Percentiles rank a stretch among this genome's conserved stretches.
Evolutionary conservation across 139 green algal species (phyloP).

Genomic region (Chlamydomonas eustigma): DNA sequence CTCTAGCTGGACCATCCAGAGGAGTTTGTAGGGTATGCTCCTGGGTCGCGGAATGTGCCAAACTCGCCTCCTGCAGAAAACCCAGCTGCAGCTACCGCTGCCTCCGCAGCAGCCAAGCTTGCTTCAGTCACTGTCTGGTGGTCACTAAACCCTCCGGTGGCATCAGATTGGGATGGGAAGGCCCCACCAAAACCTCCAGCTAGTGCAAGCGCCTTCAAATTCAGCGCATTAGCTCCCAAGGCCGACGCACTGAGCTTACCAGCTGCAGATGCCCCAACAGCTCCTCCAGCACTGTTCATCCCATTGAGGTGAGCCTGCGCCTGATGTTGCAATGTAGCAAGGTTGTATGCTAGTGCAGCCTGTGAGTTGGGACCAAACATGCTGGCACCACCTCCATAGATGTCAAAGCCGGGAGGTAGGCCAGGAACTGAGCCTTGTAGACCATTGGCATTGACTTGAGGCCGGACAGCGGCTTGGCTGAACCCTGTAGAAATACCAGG

Average conservation of each 20-base stretch:
- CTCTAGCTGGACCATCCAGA: background rate
- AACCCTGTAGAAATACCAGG: background rate
- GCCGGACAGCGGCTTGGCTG: background rate
- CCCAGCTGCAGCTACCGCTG: background rate
- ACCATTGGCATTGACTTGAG: background rate
- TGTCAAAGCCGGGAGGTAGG: background rate
- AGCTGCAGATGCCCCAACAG: background rate
- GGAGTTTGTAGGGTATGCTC: background rate
- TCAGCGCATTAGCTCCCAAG: constrained; percentile 20
- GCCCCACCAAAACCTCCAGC: constrained; percentile 9
- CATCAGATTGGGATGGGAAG: background rate
- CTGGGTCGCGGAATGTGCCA: background rate
- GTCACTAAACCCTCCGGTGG: background rate
- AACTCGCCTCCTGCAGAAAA: background rate
- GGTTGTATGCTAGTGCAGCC: constrained; percentile 23
- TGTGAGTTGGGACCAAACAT: constrained; percentile 15
- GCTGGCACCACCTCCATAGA: background rate
- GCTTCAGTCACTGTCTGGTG: background rate
- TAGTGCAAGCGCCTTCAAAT: constrained; percentile 36
- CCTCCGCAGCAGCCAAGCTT: background rate
- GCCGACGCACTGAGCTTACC: constrained; percentile 14
- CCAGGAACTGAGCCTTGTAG: background rate
- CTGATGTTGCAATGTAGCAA: constrained; percentile 9
- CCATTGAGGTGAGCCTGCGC: background rate
- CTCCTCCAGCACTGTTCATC: background rate